Percentiles rank a stretch among this genome's conserved stretches.
phyloP scores from a whole-genome alignment of 192 early-diverging fungal genomes.

The Backusella circina region DNA sequence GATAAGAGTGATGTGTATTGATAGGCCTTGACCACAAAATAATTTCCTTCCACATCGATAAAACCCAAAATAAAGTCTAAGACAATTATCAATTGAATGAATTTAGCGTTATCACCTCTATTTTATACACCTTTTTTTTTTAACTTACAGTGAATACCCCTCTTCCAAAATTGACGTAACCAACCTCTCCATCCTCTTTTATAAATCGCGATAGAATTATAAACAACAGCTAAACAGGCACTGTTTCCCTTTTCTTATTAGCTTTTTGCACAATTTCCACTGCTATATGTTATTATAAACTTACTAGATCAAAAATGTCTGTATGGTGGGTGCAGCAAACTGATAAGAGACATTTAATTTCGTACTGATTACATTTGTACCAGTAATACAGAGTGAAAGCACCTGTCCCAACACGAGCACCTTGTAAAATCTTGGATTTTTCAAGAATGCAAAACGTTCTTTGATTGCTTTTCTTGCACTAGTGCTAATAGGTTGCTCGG shows the following conservation, averaged over 20 bases:
- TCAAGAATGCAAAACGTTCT: conserved; percentile 25
- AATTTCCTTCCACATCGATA: conserved; percentile 81
- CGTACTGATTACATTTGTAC: conserved; percentile 64
- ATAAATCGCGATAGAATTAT: conserved; percentile 45
- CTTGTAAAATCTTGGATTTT: conserved; percentile 24
- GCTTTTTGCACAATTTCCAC: neutral
- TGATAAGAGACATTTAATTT: conserved; percentile 51
- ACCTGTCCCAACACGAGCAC: conserved; percentile 43
- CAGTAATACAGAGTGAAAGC: conserved; percentile 73
- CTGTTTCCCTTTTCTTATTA: neutral
- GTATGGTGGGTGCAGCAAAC: conserved; percentile 63
- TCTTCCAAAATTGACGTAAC: conserved; percentile 37
- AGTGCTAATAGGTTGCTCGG: neutral
- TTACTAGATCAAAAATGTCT: conserved; percentile 67
- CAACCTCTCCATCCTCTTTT: conserved; percentile 48
- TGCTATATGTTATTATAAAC: neutral
- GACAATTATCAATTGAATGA: neutral
- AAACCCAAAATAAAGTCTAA: conserved; percentile 57
- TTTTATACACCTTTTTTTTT: neutral
- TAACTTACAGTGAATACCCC: conserved; percentile 44
- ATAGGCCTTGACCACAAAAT: conserved; percentile 76
- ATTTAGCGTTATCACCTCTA: neutral
- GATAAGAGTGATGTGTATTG: conserved; percentile 73
- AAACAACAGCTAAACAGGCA: conserved; percentile 60
- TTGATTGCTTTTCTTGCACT: neutral